These are phyloP conservation scores for Brachypodium distachyon DNA, from an alignment of 202 grass and related monocot genomes.

Conservation along the genomic window DNA sequence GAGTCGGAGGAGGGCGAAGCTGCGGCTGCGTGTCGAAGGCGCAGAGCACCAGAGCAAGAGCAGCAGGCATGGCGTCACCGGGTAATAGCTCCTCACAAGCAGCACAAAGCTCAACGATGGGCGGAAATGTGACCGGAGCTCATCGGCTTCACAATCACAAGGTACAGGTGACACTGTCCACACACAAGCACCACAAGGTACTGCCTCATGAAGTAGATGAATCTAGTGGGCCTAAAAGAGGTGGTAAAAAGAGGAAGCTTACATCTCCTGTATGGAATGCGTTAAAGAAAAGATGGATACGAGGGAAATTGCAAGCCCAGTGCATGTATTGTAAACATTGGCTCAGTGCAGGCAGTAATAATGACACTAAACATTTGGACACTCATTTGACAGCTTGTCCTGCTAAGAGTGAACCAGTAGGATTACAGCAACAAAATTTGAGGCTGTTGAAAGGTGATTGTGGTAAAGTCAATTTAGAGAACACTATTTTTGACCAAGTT, in stretches of 20 bases:
- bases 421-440: background rate
- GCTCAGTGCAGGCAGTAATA: background rate
- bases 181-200: background rate
- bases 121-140: no score
- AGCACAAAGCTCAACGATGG: background rate
- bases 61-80: background rate
- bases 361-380: background rate
- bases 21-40: no score
- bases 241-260: background rate
- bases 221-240: background rate
- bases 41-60: no score
- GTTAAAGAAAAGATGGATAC: background rate
- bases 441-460: background rate
- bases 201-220: no score
- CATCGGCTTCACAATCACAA: background rate
- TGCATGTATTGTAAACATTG: background rate
- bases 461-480: no score
- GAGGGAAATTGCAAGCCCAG: background rate
- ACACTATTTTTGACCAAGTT: background rate
- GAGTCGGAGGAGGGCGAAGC: no score
- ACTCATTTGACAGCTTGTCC: background rate
- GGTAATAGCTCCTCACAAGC: background rate
- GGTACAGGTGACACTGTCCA: background rate
- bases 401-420: background rate
- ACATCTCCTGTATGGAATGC: background rate